Evolutionary conservation across 176 grass and related monocot genomes (phyloP).

Genomic region (Carex kokanica): DNA sequence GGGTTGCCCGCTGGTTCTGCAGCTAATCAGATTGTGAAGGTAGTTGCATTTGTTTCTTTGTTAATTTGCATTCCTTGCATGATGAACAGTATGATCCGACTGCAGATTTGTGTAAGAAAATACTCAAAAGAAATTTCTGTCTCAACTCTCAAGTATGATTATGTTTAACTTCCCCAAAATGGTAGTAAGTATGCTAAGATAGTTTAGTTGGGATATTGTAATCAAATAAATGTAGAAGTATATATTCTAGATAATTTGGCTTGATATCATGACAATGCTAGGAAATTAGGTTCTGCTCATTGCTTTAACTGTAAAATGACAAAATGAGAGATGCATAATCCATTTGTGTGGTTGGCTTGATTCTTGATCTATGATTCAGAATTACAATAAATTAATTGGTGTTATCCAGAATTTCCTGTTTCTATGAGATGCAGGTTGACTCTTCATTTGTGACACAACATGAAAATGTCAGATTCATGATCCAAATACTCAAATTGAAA

Average conservation of each 20-base stretch:
- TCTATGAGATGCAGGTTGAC: not conserved
- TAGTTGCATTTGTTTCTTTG: constrained; percentile 26
- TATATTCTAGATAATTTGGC: not conserved
- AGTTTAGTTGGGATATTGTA: not conserved
- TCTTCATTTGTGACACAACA: not conserved
- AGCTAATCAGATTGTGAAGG: constrained; percentile 86
- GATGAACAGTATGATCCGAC: not conserved
- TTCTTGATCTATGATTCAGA: not conserved
- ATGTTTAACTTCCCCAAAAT: not conserved
- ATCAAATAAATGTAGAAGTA: not conserved
- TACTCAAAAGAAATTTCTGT: not conserved
- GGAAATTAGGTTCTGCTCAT: not conserved
- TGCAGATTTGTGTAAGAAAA: not conserved
- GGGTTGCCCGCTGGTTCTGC: constrained; percentile 58
- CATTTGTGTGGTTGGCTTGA: not conserved
- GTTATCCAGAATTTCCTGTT: not conserved
- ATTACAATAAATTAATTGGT: not conserved
- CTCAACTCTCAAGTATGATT: not conserved
- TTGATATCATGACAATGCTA: not conserved
- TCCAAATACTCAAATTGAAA: not conserved
- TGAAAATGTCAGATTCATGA: constrained; percentile 1
- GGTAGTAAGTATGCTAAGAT: not conserved
- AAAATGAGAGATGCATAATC: not conserved
- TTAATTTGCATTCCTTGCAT: not conserved
- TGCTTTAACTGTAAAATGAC: not conserved